Percentiles rank a stretch among this genome's conserved stretches.
phyloP scores from a whole-genome alignment of 2,329 filamentous ascomycete species.

The Pyricularia pennisetigena region DNA sequence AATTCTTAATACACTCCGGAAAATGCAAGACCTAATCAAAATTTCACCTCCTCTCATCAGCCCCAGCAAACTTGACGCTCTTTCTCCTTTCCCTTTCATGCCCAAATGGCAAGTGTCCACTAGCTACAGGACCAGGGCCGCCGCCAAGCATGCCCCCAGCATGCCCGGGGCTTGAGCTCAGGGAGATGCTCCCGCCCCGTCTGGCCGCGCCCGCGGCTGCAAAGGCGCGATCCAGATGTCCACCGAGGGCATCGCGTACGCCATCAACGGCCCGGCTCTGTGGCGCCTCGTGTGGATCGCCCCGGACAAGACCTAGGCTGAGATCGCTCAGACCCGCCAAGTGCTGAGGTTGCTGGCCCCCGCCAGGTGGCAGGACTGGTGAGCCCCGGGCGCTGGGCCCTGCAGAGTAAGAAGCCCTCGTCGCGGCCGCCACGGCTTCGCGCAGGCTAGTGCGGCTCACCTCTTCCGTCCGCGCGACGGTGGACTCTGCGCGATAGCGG shows the following conservation, averaged over 20 bases:
- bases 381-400: conserved; percentile 2
- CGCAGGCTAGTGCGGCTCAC: conserved; percentile 32
- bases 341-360: conserved; percentile 3
- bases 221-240: conserved; percentile 12
- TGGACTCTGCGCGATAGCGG: conserved; percentile 39
- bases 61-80: conserved; percentile 52
- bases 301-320: conserved; percentile 21
- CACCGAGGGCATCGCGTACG: conserved; percentile 41
- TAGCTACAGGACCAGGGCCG: neutral
- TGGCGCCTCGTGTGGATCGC: conserved; percentile 43
- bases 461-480: conserved; percentile 37
- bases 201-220: conserved; percentile 6
- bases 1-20: neutral
- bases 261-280: conserved; percentile 52
- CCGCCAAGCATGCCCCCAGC: conserved; percentile 14
- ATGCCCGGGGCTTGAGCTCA: conserved; percentile 41
- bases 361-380: neutral
- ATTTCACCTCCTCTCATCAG: conserved; percentile 22
- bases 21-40: neutral
- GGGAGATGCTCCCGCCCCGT: conserved; percentile 21
- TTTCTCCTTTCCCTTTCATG: conserved; percentile 44
- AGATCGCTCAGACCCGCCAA: neutral
- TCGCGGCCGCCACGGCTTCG: conserved; percentile 6
- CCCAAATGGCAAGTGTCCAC: neutral
- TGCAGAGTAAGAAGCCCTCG: neutral